Evolutionary conservation across 2,329 filamentous ascomycete genomes (phyloP), one percentile per base, ranked within the genome.

Genomic region (Clonostachys rosea): DNA sequence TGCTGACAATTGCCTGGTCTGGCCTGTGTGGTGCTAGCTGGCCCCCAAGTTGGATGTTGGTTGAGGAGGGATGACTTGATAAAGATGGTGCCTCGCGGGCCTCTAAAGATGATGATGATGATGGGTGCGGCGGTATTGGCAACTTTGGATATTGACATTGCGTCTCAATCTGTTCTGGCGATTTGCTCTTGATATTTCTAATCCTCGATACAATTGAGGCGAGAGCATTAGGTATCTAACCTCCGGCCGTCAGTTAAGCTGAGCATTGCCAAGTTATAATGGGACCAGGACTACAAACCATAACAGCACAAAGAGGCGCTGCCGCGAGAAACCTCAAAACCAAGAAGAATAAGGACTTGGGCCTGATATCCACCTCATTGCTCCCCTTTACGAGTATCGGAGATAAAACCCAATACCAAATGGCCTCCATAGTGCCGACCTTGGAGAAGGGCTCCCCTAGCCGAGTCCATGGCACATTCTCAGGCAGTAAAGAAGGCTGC

Each of bases 381-480:
- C 14, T 44, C 8, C 43, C 46, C 6, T 14, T 12, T n/a, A 37
- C 36, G n/a, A 46, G 36, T 4, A 44, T 43, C 7, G 49, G 42
- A 5, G 49, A 44, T 11, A 16, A 20, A 14, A 50, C 44, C 49
- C 49, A 50, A 44, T 44, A 48, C 18, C 41, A 41, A 33, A 49
- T 39, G 13, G 33, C 33, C 7, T 47, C 7, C 6, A 49, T 11
- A 10, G 49, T 36, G 5, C 35, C 40, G 24, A 44, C 41, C 34
- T 34, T 40, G 11, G 44, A 47, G 13, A n/a, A 11, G 7, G 46
- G 46, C 18, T 40, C 46, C 7, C 46, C 41, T 6, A 47, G 42
- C 7, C 49, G 49, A 34, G 34, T 46, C 49, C 49, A 50, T 46
- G 20, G 42, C 17, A 44, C 35, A 6, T 46, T 50, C 24, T 39